Conservation (phyloP, 495 filamentous ascomycete species). For the Staphylotrichum tortipilum region DNA sequence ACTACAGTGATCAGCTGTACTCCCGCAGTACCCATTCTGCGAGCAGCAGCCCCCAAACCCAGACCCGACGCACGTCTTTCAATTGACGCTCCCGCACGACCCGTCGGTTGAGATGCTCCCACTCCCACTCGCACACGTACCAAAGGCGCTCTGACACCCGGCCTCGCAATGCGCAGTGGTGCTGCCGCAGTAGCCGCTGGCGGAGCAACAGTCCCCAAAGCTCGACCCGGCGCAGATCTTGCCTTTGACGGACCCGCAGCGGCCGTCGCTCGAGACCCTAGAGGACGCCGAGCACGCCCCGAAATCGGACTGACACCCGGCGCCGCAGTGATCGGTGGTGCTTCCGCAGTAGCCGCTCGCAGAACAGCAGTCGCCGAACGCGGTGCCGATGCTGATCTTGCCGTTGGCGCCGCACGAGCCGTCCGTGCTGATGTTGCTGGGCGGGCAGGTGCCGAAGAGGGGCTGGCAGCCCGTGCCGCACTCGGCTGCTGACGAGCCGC, state of each 20-base stretch:
- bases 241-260: conserved; percentile 38
- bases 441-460: conserved; percentile 39
- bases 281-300: conserved; percentile 32
- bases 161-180: conserved; percentile 41
- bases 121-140: conserved; percentile 35
- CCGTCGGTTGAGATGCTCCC: background rate
- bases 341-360: conserved; percentile 41
- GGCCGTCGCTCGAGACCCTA: conserved; percentile 33
- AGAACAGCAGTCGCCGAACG: conserved; percentile 37
- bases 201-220: conserved; percentile 36
- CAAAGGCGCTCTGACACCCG: conserved; percentile 42
- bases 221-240: conserved; percentile 42
- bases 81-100: background rate
- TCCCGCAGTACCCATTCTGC: background rate
- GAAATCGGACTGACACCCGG: conserved; percentile 40
- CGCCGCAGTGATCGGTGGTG: conserved; percentile 41
- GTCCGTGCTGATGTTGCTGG: conserved; percentile 19
- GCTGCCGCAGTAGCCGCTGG: conserved; percentile 41
- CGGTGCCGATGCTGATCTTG: conserved; percentile 41
- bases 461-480: conserved; percentile 45
- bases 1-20: background rate
- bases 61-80: background rate
- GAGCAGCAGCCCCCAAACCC: background rate
- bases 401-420: conserved; percentile 41
- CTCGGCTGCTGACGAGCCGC: conserved; percentile 41